phyloP scores from a whole-genome alignment of 176 grass and related monocot species.

The Melocanna baccifera region DNA sequence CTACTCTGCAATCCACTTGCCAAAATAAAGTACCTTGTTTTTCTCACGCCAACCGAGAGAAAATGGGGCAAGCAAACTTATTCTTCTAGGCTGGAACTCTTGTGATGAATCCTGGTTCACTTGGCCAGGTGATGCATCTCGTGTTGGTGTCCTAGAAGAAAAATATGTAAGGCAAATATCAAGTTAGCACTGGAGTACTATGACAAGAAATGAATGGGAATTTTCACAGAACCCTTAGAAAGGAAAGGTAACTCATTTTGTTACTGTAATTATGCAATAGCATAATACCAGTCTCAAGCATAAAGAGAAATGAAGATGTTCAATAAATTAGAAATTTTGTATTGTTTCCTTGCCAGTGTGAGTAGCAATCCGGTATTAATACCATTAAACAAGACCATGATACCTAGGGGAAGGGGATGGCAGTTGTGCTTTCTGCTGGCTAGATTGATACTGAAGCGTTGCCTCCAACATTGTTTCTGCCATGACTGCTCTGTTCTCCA shows the following conservation, averaged over 20 bases:
- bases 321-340: not conserved
- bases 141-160: constrained; percentile 55
- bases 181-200: constrained; percentile 9
- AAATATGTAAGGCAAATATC: not conserved
- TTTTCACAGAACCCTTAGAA: not conserved
- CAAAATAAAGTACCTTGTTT: constrained; percentile 72
- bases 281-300: not conserved
- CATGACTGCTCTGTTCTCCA: constrained; percentile 98
- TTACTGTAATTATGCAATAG: not conserved
- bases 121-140: constrained; percentile 49
- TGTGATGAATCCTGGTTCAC: constrained; percentile 71
- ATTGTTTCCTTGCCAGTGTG: not conserved
- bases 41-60: constrained; percentile 79
- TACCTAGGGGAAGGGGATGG: constrained; percentile 77
- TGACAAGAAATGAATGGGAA: not conserved
- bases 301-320: constrained; percentile 3
- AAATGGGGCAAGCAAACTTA: constrained; percentile 91
- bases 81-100: constrained; percentile 88
- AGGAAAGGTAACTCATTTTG: not conserved
- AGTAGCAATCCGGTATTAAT: constrained; percentile 8
- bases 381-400: constrained; percentile 25
- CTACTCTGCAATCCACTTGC: not conserved
- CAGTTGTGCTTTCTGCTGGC: constrained; percentile 86
- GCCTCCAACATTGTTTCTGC: constrained; percentile 98
- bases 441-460: constrained; percentile 95